Conservation (phyloP, 2,329 filamentous ascomycete genomes). For the Talaromyces sp. region DNA sequence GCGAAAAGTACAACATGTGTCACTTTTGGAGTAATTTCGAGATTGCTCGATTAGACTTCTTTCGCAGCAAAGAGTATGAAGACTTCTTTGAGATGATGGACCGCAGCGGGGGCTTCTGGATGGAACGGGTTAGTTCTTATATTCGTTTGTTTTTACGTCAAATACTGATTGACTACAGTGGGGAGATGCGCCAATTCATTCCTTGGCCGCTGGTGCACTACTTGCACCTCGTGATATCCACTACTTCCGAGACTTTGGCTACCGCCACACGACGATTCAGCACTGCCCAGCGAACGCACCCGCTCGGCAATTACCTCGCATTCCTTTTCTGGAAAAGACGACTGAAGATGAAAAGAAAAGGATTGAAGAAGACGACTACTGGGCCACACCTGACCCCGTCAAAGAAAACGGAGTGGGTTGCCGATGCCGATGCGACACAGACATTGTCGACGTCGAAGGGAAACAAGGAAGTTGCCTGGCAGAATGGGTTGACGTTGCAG, state of each 20-base stretch:
- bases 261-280: conserved; percentile 97
- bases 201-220: conserved; percentile 85
- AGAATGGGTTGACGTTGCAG: conserved; percentile 96
- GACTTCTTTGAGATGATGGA: conserved; percentile 99
- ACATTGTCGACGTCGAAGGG: conserved; percentile 95
- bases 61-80: conserved; percentile 94
- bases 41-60: conserved; percentile 91
- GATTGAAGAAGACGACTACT: conserved; percentile 91
- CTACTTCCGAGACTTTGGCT: conserved; percentile 98
- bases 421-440: conserved; percentile 92
- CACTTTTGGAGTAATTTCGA: conserved; percentile 99
- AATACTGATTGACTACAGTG: conserved; percentile 59
- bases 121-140: conserved; percentile 75
- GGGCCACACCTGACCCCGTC: conserved; percentile 79
- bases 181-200: conserved; percentile 98
- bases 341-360: conserved; percentile 78
- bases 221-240: conserved; percentile 81
- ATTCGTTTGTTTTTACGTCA: neutral
- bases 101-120: conserved; percentile 96
- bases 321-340: conserved; percentile 77
- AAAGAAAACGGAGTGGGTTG: conserved; percentile 97
- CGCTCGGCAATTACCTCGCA: conserved; percentile 73
- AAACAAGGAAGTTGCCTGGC: conserved; percentile 93
- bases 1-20: conserved; percentile 99
- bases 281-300: conserved; percentile 97